Evolutionary conservation across 2,329 filamentous ascomycete species (phyloP), one percentile per base, ranked within the genome.

Genomic region (Teratosphaeria epicoccoides): DNA sequence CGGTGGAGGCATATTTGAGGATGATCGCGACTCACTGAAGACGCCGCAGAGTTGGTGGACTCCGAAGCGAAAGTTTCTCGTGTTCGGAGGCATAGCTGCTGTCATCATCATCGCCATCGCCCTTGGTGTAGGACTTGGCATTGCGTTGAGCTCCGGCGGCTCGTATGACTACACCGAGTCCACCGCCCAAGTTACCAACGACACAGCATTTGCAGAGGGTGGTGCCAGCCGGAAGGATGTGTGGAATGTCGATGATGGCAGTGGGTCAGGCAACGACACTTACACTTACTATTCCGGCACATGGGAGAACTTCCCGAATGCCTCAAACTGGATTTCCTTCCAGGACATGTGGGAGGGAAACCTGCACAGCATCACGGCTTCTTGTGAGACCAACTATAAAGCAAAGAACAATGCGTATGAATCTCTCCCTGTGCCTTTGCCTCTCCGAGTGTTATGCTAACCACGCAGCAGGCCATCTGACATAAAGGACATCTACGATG

Each of bases 401-500:
- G 50, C 63, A 28, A 67, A 72, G 59, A 68, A 71, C 59, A 49
- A 53, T 49, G 40, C 54, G 22, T 47, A 49, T n/a, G 45, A 28
- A 24, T 20, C 29, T 23, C 9, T 9, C 7, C 44, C 2, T 12
- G 11, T 37, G 10, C 44, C 7, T 24, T 9, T 4, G 6, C 25
- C 11, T 48, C 22, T n/a, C n/a, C 17, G 17, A 17, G 1, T 17
- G 2, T 17, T 20, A 4, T 40, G 33, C 33, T 40, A 48, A 51
- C 28, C n/a, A 65, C 68, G 33, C 20, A 57, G 66, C 58, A 65
- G 61, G 23, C 59, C 65, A 26, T 55, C 63, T 2, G 71, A 73
- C 55, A 70, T 61, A 9, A 52, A 63, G n/a, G 59, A 66, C 43
- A 67, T 74, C 53, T 65, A 68, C 55, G 55, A 60, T 23, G 68